Evolutionary conservation across 108 stramenopile genomes (phyloP).

Genomic region (Fistulifera solaris): DNA sequence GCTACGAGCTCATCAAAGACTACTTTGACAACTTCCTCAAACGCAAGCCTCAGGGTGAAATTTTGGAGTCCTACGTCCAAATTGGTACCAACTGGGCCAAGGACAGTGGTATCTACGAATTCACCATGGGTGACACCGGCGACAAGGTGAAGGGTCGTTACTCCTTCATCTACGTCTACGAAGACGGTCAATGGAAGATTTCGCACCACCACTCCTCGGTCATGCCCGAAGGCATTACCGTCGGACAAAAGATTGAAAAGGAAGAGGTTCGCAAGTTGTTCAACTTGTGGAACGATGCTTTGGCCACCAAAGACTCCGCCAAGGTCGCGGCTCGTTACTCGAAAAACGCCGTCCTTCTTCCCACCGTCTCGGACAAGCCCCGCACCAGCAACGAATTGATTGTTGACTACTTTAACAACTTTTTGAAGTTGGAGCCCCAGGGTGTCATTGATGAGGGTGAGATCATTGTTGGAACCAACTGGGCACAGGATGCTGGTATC

Average conservation of each 20-base stretch:
- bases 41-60: slow-evolving; percentile 36
- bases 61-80: slow-evolving; percentile 19
- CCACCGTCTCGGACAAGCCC: too few relatives aligned
- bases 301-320: slow-evolving; percentile 35
- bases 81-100: slow-evolving; percentile 31
- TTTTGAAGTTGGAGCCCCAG: slow-evolving; percentile 43
- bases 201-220: too few relatives aligned
- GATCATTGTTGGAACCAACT: slow-evolving; percentile 27
- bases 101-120: slow-evolving; percentile 34
- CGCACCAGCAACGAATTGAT: slow-evolving; percentile 32
- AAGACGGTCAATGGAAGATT: slow-evolving; percentile 63
- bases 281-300: slow-evolving; percentile 50
- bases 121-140: slow-evolving; percentile 39
- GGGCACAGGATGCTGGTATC: too few relatives aligned
- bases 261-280: slow-evolving; percentile 34
- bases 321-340: slow-evolving; percentile 33
- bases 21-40: slow-evolving; percentile 39
- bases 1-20: slow-evolving; percentile 26
- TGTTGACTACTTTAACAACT: slow-evolving; percentile 36
- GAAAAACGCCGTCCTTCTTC: slow-evolving; percentile 29
- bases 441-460: slow-evolving; percentile 34
- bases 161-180: slow-evolving; percentile 52
- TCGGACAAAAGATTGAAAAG: background rate
- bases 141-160: slow-evolving; percentile 42
- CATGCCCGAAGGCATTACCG: slow-evolving; percentile 39